Conservation (phyloP, 2,329 filamentous ascomycete species). For the Sclerotinia sclerotiorum region DNA sequence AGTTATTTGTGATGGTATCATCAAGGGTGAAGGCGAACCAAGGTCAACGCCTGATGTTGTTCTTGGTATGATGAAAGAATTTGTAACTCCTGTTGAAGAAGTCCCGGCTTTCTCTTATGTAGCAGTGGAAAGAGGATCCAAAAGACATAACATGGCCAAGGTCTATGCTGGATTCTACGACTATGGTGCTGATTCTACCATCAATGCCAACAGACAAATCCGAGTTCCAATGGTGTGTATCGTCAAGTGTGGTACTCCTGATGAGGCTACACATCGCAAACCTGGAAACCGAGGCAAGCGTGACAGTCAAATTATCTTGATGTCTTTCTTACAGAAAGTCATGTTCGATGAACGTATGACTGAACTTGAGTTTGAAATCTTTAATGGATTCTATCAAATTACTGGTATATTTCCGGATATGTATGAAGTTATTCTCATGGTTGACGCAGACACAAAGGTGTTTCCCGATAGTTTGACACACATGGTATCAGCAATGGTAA, state of each 20-base stretch:
- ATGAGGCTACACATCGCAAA: slow-evolving; percentile 77
- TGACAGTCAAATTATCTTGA: slow-evolving; percentile 97
- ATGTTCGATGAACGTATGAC: slow-evolving; percentile 99
- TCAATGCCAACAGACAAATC: slow-evolving; percentile 86
- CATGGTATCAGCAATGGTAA: slow-evolving; percentile 99
- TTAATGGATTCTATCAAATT: slow-evolving; percentile 98
- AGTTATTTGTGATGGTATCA: slow-evolving; percentile 94
- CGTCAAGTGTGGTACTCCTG: slow-evolving; percentile 92
- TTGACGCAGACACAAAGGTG: slow-evolving; percentile 98
- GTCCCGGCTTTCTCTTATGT: slow-evolving; percentile 94
- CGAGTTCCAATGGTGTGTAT: slow-evolving; percentile 96
- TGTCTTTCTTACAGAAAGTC: slow-evolving; percentile 99
- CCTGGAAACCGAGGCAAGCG: slow-evolving; percentile 97
- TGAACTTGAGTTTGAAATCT: slow-evolving; percentile 98
- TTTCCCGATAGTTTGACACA: slow-evolving; percentile 98
- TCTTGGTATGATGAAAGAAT: slow-evolving; percentile 92
- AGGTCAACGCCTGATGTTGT: slow-evolving; percentile 87
- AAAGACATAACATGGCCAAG: slow-evolving; percentile 99
- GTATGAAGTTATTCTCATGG: slow-evolving; percentile 98
- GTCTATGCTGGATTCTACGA: slow-evolving; percentile 98
- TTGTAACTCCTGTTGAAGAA: slow-evolving; percentile 74
- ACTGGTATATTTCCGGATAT: slow-evolving; percentile 98
- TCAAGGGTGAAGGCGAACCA: slow-evolving; percentile 90
- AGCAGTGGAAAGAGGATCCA: slow-evolving; percentile 90
- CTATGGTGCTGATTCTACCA: slow-evolving; percentile 77